Evolutionary conservation across 2,329 filamentous ascomycete genomes (phyloP).

Genomic region (Cordyceps javanica): DNA sequence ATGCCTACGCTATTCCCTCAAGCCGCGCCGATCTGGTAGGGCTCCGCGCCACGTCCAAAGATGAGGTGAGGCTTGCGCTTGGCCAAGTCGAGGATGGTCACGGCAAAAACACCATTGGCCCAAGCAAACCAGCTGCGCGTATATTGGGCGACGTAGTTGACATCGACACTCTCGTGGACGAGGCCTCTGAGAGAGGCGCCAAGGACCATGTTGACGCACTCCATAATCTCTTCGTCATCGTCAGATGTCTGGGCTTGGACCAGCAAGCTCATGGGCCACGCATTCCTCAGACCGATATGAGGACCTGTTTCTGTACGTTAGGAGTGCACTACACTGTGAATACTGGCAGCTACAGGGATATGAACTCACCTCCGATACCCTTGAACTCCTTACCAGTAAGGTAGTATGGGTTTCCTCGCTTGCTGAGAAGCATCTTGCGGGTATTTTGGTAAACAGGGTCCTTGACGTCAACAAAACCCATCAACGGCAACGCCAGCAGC

Average conservation of each 20-base stretch:
- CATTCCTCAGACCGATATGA: slow-evolving; percentile 76
- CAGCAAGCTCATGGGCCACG: slow-evolving; percentile 95
- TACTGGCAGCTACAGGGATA: not conserved
- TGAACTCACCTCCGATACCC: slow-evolving; percentile 72
- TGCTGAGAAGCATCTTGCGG: slow-evolving; percentile 64
- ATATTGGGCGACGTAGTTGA: slow-evolving; percentile 59
- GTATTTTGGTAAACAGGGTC: slow-evolving; percentile 83
- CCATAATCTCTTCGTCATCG: slow-evolving; percentile 73
- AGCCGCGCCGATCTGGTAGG: slow-evolving; percentile 36
- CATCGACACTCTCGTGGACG: slow-evolving; percentile 88
- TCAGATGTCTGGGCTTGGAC: slow-evolving; percentile 86
- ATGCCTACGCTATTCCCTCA: not conserved
- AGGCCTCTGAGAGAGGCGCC: slow-evolving; percentile 70
- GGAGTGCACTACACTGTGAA: not conserved
- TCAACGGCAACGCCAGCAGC: slow-evolving; percentile 67
- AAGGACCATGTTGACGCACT: slow-evolving; percentile 68
- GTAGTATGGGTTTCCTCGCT: slow-evolving; percentile 81
- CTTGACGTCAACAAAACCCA: slow-evolving; percentile 63
- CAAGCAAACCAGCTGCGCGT: slow-evolving; percentile 95
- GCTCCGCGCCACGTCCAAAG: slow-evolving; percentile 59
- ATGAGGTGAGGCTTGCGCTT: slow-evolving; percentile 82
- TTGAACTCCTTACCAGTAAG: slow-evolving; percentile 69
- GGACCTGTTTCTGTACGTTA: slow-evolving; percentile 34
- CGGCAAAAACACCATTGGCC: slow-evolving; percentile 95
- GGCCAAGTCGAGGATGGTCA: slow-evolving; percentile 84